Conservation (phyloP, 2,329 filamentous ascomycete species). For the Thelonectria rubi region DNA sequence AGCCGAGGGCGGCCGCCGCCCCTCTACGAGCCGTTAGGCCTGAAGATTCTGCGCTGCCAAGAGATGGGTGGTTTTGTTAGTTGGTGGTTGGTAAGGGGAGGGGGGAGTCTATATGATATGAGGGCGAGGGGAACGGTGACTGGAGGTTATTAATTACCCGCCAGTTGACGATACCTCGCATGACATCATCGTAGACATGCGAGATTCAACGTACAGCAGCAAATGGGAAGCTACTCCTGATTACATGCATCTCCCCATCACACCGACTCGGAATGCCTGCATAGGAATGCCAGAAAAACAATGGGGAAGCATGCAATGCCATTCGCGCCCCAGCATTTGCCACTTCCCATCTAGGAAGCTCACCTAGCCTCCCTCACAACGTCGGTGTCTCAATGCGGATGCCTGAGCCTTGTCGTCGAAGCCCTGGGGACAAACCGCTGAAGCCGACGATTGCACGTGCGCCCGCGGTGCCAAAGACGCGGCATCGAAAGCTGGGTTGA, state of each 20-base stretch:
- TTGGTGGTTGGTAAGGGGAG: neutral
- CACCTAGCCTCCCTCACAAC: neutral
- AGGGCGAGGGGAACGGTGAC: too few species aligned
- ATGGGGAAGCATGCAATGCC: neutral
- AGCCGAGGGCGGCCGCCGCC: neutral
- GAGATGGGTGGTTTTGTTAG: neutral
- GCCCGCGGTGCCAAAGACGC: neutral
- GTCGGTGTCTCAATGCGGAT: constrained; percentile 8
- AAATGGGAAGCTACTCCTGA: too few species aligned
- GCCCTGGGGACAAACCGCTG: neutral
- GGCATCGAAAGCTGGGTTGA: neutral
- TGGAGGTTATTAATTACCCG: too few species aligned
- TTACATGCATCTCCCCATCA: too few species aligned
- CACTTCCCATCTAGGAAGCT: neutral
- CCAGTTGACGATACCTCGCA: too few species aligned
- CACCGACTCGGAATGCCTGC: too few species aligned
- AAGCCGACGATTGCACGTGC: neutral
- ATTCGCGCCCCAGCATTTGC: neutral
- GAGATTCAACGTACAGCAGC: too few species aligned
- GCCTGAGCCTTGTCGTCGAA: neutral
- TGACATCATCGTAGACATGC: too few species aligned
- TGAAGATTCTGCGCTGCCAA: neutral
- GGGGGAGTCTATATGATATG: too few species aligned
- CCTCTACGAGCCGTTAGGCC: neutral
- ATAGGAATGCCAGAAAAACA: neutral